A percentile compares a stretch with the other conserved stretches of the same genome.
Conservation (phyloP, 2,329 filamentous ascomycete species). For the Botrytis fabae region DNA sequence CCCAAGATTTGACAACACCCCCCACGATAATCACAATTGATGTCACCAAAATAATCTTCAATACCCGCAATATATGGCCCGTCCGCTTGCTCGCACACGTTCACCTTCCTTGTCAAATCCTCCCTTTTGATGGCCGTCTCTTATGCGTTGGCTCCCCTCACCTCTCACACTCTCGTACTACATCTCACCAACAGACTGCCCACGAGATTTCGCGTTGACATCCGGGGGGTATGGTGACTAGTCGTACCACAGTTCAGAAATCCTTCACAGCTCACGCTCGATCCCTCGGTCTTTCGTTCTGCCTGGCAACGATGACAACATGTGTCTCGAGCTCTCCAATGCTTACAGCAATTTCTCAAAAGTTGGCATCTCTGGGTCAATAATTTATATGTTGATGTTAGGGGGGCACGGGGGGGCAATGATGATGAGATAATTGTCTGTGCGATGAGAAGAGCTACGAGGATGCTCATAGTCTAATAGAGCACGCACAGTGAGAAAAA, state of each 20-base stretch:
- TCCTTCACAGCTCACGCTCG: background rate
- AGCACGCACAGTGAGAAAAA: background rate
- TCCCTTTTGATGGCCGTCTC: background rate
- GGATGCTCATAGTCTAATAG: slow-evolving; percentile 1
- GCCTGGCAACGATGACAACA: background rate
- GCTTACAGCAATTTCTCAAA: slow-evolving; percentile 3
- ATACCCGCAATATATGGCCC: background rate
- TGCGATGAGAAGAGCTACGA: background rate
- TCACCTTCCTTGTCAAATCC: slow-evolving; percentile 2
- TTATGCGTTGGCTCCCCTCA: background rate
- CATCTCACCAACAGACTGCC: background rate
- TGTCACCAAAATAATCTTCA: background rate
- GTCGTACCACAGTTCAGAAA: background rate
- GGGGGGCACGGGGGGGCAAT: slow-evolving; percentile 1
- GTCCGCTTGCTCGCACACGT: background rate
- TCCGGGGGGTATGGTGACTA: background rate
- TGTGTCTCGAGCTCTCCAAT: background rate
- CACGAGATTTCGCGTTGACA: background rate
- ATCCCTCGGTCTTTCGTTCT: background rate
- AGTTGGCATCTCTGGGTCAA: background rate
- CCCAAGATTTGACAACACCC: background rate
- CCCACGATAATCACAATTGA: slow-evolving; percentile 4
- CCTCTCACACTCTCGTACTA: background rate
- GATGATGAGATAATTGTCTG: slow-evolving; percentile 16
- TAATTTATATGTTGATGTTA: background rate